Conservation (phyloP, 1,139 yeast genomes). For the Debaryomyces fabryi region DNA sequence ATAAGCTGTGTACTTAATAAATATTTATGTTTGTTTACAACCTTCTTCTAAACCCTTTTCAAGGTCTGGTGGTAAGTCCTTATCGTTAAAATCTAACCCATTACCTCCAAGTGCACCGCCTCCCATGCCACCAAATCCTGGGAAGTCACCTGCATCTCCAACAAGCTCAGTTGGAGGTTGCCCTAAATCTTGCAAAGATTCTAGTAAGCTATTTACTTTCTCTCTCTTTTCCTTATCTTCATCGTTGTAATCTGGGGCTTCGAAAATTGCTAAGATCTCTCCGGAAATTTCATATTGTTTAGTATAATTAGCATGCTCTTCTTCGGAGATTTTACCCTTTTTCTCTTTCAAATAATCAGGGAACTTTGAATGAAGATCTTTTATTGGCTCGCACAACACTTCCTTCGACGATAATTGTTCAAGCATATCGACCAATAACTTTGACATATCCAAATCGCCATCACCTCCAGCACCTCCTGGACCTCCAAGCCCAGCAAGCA, state of each 20-base stretch:
- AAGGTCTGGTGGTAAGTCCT: slow-evolving; percentile 50
- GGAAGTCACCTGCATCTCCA: slow-evolving; percentile 65
- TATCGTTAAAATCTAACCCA: slow-evolving; percentile 42
- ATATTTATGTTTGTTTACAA: slow-evolving; percentile 27
- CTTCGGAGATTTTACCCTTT: slow-evolving; percentile 44
- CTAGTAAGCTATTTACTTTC: slow-evolving; percentile 59
- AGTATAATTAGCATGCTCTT: slow-evolving; percentile 53
- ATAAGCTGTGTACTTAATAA: neutral
- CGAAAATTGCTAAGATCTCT: slow-evolving; percentile 60
- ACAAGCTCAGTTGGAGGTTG: slow-evolving; percentile 84
- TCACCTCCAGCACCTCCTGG: slow-evolving; percentile 43
- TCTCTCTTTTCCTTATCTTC: slow-evolving; percentile 53
- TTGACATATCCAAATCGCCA: slow-evolving; percentile 59
- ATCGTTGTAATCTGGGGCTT: slow-evolving; percentile 55
- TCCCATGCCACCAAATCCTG: slow-evolving; percentile 51
- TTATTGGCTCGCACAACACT: slow-evolving; percentile 85
- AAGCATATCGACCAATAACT: slow-evolving; percentile 74
- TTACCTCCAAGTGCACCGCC: slow-evolving; percentile 31
- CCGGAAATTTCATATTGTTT: slow-evolving; percentile 58
- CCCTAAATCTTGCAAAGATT: slow-evolving; percentile 77
- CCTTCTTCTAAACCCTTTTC: slow-evolving; percentile 49
- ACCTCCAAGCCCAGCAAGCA: slow-evolving; percentile 50
- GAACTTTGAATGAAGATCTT: slow-evolving; percentile 72
- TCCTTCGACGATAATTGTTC: slow-evolving; percentile 85
- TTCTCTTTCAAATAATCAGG: slow-evolving; percentile 63